Evolutionary conservation across 345 rosid genomes (phyloP), one percentile per base, ranked within the genome.

Genomic region (Pistacia integerrima): DNA sequence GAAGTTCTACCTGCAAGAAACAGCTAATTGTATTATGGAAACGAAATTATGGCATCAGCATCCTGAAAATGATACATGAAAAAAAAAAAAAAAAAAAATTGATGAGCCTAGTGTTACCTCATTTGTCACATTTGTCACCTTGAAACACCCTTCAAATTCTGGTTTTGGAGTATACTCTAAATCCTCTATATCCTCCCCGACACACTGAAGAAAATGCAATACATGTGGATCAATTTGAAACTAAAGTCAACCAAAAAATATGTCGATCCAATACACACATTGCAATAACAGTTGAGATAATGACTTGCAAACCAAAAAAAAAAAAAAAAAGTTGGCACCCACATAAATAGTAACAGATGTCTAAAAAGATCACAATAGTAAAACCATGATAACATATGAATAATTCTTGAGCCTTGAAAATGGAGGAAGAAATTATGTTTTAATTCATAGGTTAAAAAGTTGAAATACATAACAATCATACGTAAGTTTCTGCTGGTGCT

Each of bases 81-180:
- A 74, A 66, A 17, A 77, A 25, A 25, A 77, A 25, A 25, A 25
- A 25, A 25, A 74, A 77, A 41, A 41, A 1, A 1, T 64, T 64
- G 13, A 62, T 73, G 74, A 69, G 74, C 25, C 68, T 69, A 59
- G 54, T 30, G 25, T 57, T 84, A 94, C 98, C 99, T 95, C 98
- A 72, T 84, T 88, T 74, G 78, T 84, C 77, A 87, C 93, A 84
- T 95, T 95, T 76, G 84, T 88, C 77, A 95, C 99, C 78, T 90
- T 87, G 85, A 95, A 93, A 82, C 14, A 77, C 46, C 99, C 98
- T 89, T 95, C 97, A 86, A 85, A 95, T 85, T 95, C 99, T 73
- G 97, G 97, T 78, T 95, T 95, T 69, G 99, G 99, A 76, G 98
- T 90, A 78, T 95, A 95, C 83, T 95, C 99, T 79, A 95, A 74